Evolutionary conservation across 257 asterid genomes (phyloP), one percentile per base, ranked within the genome.

Genomic region (Eustoma russellianum): DNA sequence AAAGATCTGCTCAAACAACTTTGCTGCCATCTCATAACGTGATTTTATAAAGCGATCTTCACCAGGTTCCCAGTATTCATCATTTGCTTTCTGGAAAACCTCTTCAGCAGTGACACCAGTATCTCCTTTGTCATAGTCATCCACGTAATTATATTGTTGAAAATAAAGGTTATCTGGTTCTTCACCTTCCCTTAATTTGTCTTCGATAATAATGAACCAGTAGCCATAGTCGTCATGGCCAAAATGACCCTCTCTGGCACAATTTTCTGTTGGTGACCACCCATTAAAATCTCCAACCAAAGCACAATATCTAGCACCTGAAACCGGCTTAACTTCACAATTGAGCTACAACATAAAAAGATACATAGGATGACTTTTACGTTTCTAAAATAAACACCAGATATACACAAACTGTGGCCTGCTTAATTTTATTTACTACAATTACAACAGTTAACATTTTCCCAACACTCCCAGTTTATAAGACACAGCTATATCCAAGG

Each of bases 221-320:
- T 83, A 91, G 41, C 98, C 98, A 68, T 77, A 84, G 70, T 91
- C 98, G 66, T 91, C 98, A 52, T 80, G 96, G 55, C 97, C 98
- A 53, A 82, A 61, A 66, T 75, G 69, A 50, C 97, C 98, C 79
- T 91, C 98, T 67, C 90, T 75, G n/a, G 98, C 90, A 69, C 86
- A 68, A 77, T 82, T 74, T 59, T 72, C 90, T 4, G 95, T 87
- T 17, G 98, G 96, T 56, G 97, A 91, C 98, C 98, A 91, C 41
- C 70, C 75, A 69, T 91, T 91, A 56, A 91, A 80, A 54, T 87
- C 97, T 46, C 95, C 96, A 70, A 91, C 76, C 56, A 91, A 63
- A 18, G 98, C 79, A 79, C 97, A 87, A 64, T 91, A 91, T 67
- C 95, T 89, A 65, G 98, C 97, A 77, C 98, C 98, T 91, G 81